Conservation (phyloP, 495 filamentous ascomycete genomes). For the Pseudomonodictys pantanalensis region DNA sequence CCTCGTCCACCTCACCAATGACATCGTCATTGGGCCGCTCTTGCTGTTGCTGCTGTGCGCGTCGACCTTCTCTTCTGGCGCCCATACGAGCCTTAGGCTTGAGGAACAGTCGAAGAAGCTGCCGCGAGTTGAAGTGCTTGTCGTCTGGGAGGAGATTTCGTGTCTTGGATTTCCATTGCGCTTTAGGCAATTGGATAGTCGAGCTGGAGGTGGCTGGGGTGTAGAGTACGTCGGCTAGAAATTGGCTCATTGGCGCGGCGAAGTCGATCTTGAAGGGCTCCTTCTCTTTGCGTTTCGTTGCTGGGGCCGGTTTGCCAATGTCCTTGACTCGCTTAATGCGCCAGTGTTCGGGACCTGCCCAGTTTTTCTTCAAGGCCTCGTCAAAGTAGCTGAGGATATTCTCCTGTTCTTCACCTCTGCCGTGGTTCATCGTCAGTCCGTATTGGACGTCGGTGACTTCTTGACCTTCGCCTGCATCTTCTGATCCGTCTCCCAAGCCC, state of each 20-base stretch:
- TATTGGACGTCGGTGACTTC: constrained; percentile 63
- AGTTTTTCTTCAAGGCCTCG: constrained; percentile 90
- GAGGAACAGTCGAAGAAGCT: constrained; percentile 84
- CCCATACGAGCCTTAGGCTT: constrained; percentile 85
- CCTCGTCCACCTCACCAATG: constrained; percentile 83
- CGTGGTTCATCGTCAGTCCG: constrained; percentile 66
- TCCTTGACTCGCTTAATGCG: constrained; percentile 92
- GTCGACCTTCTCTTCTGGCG: constrained; percentile 49
- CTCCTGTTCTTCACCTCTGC: constrained; percentile 65
- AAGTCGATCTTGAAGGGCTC: constrained; percentile 97
- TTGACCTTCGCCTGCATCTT: constrained; percentile 38
- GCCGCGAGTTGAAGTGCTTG: constrained; percentile 94
- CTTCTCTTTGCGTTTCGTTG: constrained; percentile 78
- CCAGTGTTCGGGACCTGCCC: constrained; percentile 99
- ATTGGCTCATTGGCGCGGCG: constrained; percentile 62
- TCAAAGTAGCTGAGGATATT: constrained; percentile 98
- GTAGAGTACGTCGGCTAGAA: constrained; percentile 76
- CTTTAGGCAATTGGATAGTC: constrained; percentile 79
- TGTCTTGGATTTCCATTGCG: constrained; percentile 91
- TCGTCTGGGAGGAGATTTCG: constrained; percentile 94
- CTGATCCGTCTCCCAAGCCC: constrained; percentile 51
- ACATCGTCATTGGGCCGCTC: constrained; percentile 52
- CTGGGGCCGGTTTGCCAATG: constrained; percentile 57
- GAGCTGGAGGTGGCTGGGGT: constrained; percentile 78
- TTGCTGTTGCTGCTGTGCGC: constrained; percentile 31